These are phyloP conservation scores for Sporothrix brunneoviolacea DNA, from an alignment of 2,329 filamentous ascomycete genomes.

Conservation along the genomic window DNA sequence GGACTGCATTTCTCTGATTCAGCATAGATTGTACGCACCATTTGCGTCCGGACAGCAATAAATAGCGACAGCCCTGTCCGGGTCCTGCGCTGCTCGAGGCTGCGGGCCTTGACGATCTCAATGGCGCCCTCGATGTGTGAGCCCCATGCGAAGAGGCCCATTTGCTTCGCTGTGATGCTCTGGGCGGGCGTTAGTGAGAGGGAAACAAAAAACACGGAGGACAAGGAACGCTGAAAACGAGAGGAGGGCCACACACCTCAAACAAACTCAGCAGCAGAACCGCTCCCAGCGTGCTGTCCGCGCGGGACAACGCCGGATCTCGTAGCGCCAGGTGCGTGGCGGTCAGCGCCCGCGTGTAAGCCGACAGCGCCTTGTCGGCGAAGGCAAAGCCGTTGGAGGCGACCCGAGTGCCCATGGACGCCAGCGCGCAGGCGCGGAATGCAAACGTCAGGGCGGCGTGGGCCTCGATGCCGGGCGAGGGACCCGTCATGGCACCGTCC, in stretches of 20 bases:
- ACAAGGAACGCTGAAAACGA: constrained; percentile 8
- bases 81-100: constrained; percentile 47
- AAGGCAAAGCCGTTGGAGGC: constrained; percentile 28
- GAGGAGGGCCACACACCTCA: constrained; percentile 33
- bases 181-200: constrained; percentile 4
- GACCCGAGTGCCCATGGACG: constrained; percentile 48
- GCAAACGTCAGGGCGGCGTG: constrained; percentile 39
- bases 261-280: constrained; percentile 55
- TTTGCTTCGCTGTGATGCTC: constrained; percentile 48
- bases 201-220: background rate
- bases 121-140: constrained; percentile 60
- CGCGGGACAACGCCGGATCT: constrained; percentile 40
- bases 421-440: constrained; percentile 54
- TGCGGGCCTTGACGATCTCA: constrained; percentile 51
- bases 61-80: constrained; percentile 50
- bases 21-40: constrained; percentile 41
- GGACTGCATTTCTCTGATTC: no score
- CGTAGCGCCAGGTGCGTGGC: constrained; percentile 47
- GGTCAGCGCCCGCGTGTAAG: constrained; percentile 50
- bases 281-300: constrained; percentile 53
- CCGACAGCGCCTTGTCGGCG: constrained; percentile 37
- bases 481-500: background rate
- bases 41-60: constrained; percentile 53
- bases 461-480: background rate
- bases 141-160: constrained; percentile 53